Evolutionary conservation across 257 asterid genomes (phyloP), one percentile per base, ranked within the genome.

Genomic region (Nicotiana sylvestris): DNA sequence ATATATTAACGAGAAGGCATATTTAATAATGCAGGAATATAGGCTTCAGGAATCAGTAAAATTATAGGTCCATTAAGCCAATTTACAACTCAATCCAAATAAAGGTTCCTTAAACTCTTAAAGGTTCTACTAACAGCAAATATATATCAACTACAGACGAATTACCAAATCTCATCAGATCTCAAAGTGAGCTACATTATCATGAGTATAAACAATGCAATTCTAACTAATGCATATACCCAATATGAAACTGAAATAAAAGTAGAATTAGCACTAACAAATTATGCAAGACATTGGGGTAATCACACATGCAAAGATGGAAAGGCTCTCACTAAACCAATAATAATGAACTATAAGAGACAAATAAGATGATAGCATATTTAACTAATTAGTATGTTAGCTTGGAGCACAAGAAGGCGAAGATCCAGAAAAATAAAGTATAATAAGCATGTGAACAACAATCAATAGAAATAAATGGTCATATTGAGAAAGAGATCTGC

Each of bases 221-320:
- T 49, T 57, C 57, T 49, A 74, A 46, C 80, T 76, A 49, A 76
- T 51, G 80, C 64, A 76, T 76, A 76, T 29, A 58, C 51, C 16
- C 32, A 74, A 76, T 17, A 51, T 29, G 64, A 51, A 2, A 76
- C 80, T 13, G 12, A 76, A 76, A 29, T 16, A 51, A 8, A 46
- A 49, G 43, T 74, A 8, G 27, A 15, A 35, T 8, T 13, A 13
- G 4, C 64, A 51, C 16, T 43, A 43, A 43, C 51, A 43, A 43
- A 43, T 9, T 43, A 76, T 76, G 15, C 8, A 16, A 51, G 21
- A 76, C 51, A 29, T 27, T 51, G 25, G 64, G 80, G 9, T 51
- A 76, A 51, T 76, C 80, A 76, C 11, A 4, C 46, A 51, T 21
- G 64, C 46, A 76, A 76, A 76, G 7, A 29, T 2, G 21, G 15